phyloP scores from a whole-genome alignment of 106 monocot genomes.

The Posidonia australis region DNA sequence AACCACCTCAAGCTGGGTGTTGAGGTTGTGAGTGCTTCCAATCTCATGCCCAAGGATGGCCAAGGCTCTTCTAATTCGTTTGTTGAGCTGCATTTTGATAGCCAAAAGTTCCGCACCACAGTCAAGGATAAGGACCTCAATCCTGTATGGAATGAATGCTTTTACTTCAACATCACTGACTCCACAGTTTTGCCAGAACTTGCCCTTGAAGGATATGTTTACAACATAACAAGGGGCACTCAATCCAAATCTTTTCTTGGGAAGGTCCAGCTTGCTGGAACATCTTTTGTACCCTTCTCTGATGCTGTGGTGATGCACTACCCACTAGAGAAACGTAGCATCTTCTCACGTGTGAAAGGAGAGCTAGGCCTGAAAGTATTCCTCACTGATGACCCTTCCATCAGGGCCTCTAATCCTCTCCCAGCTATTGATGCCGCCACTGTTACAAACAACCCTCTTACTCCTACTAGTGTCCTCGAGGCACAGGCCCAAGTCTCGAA shows the following conservation, averaged over 20 bases:
- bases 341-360: slow-evolving; percentile 43
- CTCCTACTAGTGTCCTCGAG: not conserved
- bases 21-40: slow-evolving; percentile 37
- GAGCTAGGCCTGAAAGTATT: slow-evolving; percentile 47
- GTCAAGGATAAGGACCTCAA: slow-evolving; percentile 38
- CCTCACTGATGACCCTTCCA: slow-evolving; percentile 35
- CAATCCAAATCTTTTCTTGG: slow-evolving; percentile 38
- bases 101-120: slow-evolving; percentile 39
- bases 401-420: slow-evolving; percentile 20
- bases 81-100: slow-evolving; percentile 41
- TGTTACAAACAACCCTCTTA: slow-evolving; percentile 2
- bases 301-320: slow-evolving; percentile 32
- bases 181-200: slow-evolving; percentile 17
- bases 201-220: slow-evolving; percentile 33
- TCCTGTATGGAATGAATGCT: slow-evolving; percentile 42
- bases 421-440: slow-evolving; percentile 12
- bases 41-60: slow-evolving; percentile 38
- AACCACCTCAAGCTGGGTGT: slow-evolving; percentile 40
- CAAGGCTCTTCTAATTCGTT: slow-evolving; percentile 31
- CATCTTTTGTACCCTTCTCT: slow-evolving; percentile 33
- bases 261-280: slow-evolving; percentile 30
- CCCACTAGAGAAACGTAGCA: slow-evolving; percentile 39
- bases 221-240: slow-evolving; percentile 11
- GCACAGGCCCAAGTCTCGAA: not conserved
- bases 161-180: slow-evolving; percentile 48